Evolutionary conservation across 345 rosid species (phyloP), one percentile per base, ranked within the genome.

Genomic region (Salix dunnii): DNA sequence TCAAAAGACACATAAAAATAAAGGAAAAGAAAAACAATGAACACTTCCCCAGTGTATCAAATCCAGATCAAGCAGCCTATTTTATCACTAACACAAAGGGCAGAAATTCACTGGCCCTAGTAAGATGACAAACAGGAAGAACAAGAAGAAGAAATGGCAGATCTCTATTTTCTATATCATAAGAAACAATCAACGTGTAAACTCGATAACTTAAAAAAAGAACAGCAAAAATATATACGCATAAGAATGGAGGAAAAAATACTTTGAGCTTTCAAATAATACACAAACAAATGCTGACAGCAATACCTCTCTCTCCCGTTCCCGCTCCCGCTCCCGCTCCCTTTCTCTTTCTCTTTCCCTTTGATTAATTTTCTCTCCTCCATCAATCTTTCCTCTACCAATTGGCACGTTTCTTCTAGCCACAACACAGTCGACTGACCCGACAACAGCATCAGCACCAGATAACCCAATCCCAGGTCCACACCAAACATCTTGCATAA

Each of bases 401-500:
- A 25, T 5, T 8, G 89, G 65, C 67, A 71, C 74, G 82, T 87
- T 90, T 81, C 96, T 90, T 73, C 94, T 83, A 5, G 43, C 67
- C 30, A 87, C 92, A 61, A 85, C 93, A 51, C 90, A 74, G 70
- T 90, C 92, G 70, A 90, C 82, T 4, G 93, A 87, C 48, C 86
- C 96, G 42, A 89, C 85, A 35, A 79, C 93, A 28, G 89, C 91
- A 84, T 93, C 98, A 0, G 93, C 84, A 2, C 62, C 62, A n/a
- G 94, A 89, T 40, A 91, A 91, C 71, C 94, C 98, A 77, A 93
- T 85, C 63, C 97, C 99, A 20, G 97, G 97, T 9, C 94, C 97
- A 66, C 97, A 95, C 97, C 99, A 92, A 4, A 90, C 97, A 79
- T 91, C 98, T 76, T 88, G 95, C 51, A 35, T 66, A 66, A 18